Conservation (phyloP, 768 basidiomycete species). For the Tylopilus subfusipes region DNA sequence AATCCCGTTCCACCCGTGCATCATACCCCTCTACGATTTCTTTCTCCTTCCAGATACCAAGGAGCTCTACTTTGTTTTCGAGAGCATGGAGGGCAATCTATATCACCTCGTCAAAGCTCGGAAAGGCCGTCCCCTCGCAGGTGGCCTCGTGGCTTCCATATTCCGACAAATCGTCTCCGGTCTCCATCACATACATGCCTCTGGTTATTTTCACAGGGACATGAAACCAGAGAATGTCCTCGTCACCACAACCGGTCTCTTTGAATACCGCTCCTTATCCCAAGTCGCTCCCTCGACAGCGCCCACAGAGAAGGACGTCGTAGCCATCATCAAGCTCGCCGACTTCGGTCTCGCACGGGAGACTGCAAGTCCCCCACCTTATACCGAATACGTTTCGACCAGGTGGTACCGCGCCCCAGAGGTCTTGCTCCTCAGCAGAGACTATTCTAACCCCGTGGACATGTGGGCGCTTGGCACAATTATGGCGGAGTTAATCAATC, state of each 20-base stretch:
- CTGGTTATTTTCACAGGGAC: conserved; percentile 98
- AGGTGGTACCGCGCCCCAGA: conserved; percentile 99
- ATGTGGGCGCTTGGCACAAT: conserved; percentile 99
- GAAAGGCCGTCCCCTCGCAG: conserved; percentile 92
- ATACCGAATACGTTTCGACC: conserved; percentile 99
- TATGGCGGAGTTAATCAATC: conserved; percentile 93
- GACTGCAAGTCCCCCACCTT: conserved; percentile 83
- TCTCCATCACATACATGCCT: conserved; percentile 85
- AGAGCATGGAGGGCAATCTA: conserved; percentile 99
- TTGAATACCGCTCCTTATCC: conserved; percentile 84
- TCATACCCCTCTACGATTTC: conserved; percentile 98
- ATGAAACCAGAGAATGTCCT: conserved; percentile 99
- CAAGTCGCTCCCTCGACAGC: conserved; percentile 60
- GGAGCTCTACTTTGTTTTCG: conserved; percentile 99
- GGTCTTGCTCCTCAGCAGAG: conserved; percentile 83
- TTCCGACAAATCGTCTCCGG: conserved; percentile 90
- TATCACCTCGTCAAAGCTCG: conserved; percentile 98
- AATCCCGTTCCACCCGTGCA: conserved; percentile 93
- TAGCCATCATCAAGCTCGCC: conserved; percentile 95
- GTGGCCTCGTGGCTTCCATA: conserved; percentile 92
- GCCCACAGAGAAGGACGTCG: conserved; percentile 86
- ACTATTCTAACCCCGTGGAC: conserved; percentile 96
- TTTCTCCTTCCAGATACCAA: conserved; percentile 95
- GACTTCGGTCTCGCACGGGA: conserved; percentile 97
- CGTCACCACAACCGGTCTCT: conserved; percentile 94